Conservation (phyloP, 1,284 basidiomycete genomes). For the Boletus semigastroideus region DNA sequence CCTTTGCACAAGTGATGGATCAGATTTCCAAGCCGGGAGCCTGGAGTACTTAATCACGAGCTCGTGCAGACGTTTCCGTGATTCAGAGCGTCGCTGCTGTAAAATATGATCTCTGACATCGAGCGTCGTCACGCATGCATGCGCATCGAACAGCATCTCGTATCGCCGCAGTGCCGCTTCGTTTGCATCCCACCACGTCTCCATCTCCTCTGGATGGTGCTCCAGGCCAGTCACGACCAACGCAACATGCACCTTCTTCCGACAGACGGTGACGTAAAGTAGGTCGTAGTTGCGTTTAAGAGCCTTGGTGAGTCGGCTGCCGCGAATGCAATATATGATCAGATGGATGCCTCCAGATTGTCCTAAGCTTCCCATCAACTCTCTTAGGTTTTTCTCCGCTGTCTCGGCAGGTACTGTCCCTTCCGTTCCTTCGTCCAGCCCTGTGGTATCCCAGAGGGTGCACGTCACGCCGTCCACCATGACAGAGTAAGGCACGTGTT, state of each 20-base stretch:
- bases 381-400: conserved; percentile 7
- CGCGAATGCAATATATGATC: conserved; percentile 35
- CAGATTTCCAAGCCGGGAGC: neutral
- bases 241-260: conserved; percentile 18
- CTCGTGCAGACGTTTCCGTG: neutral
- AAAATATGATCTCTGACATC: neutral
- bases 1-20: neutral
- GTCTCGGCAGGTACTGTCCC: conserved; percentile 10
- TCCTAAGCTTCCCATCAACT: conserved; percentile 1
- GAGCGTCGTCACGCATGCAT: conserved; percentile 7
- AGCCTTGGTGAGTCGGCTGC: conserved; percentile 10
- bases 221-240: conserved; percentile 19
- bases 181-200: conserved; percentile 5
- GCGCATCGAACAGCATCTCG: conserved; percentile 2
- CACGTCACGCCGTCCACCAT: neutral
- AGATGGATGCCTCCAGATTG: conserved; percentile 28
- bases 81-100: neutral
- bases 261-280: conserved; percentile 18
- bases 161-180: neutral
- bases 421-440: conserved; percentile 7
- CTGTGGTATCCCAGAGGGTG: conserved; percentile 9
- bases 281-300: conserved; percentile 22
- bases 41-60: neutral
- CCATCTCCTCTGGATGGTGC: neutral
- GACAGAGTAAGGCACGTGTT: neutral